Conservation (phyloP, 139 green algal genomes). For the Pseudopediastrum boryanum region DNA sequence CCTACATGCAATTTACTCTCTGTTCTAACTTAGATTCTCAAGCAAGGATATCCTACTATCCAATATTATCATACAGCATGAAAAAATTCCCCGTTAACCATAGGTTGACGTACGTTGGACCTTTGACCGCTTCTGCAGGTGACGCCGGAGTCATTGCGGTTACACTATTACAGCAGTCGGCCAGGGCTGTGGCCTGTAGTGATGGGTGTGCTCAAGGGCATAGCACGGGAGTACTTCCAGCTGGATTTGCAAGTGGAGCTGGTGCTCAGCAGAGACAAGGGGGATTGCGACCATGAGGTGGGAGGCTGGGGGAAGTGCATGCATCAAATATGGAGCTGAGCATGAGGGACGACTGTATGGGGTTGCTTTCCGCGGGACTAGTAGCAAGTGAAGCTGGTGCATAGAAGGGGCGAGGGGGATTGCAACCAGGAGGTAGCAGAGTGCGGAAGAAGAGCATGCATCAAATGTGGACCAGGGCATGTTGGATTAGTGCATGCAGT, state of each 20-base stretch:
- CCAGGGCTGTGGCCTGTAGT: slow-evolving; percentile 54
- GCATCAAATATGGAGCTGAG: not conserved
- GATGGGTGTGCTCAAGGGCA: slow-evolving; percentile 45
- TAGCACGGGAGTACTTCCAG: slow-evolving; percentile 31
- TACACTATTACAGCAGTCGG: slow-evolving; percentile 53
- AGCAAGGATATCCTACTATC: no score
- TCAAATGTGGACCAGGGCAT: no score
- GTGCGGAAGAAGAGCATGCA: not conserved
- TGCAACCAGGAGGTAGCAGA: slow-evolving; percentile 42
- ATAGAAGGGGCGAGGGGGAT: slow-evolving; percentile 34
- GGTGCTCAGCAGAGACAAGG: slow-evolving; percentile 13
- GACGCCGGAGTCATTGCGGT: slow-evolving; percentile 39
- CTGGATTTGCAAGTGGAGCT: slow-evolving; percentile 22
- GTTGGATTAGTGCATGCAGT: not conserved
- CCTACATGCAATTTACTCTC: no score
- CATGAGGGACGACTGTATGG: not conserved
- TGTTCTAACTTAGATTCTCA: no score
- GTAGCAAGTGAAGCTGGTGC: slow-evolving; percentile 30
- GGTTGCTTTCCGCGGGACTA: slow-evolving; percentile 29
- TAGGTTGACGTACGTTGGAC: not conserved
- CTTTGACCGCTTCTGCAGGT: slow-evolving; percentile 33
- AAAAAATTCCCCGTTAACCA: no score
- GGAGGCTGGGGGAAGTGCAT: not conserved
- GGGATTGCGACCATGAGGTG: slow-evolving; percentile 25
- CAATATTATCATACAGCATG: no score